Base-by-base conservation (phyloP, 306 rosid genomes). In the Vigna angularis region DNA sequence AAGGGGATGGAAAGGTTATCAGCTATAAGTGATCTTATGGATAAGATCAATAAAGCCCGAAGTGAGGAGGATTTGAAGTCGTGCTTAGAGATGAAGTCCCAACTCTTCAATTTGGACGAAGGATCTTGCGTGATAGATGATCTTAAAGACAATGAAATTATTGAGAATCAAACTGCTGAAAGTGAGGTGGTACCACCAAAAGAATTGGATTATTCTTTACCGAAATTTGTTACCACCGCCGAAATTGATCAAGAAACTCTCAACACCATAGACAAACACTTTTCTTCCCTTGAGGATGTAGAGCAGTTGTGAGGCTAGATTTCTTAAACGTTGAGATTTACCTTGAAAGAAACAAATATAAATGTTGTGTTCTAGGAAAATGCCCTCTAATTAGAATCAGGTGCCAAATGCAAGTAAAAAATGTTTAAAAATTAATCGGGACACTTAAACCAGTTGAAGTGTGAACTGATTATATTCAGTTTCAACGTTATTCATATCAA, bases 41-140 rank as follows among this genome's bases (percentile, higher is more conserved):
- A 96, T 59, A 93, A 86, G 85, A 69, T 93, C 67, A 93, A 96
- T 79, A 96, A 89, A 86, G 96, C 98, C 59, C 89, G 97, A 65
- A 93, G 69, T 51, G 94, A 88, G 85, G 98, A 96, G 89, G 99
- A 96, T 86, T 79, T 96, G 74, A 83, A 80, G 81, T 77, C 91
- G 3, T 96, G 96, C 88, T 48, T 84, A 82, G 93, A 90, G 85
- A 38, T 86, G 86, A 93, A 91, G 84, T 68, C 80, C 36, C 88
- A 86, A 73, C 87, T 96, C 61, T 91, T 93, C 82, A 70, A 79
- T 79, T 70, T 55, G 48, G 85, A 77, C 40, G 53, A 69, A 76
- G 53, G 42, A 74, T 69, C 88, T 64, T 28, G 78, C 73, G 62
- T 56, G 72, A 28, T 78, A 58, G 91, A 79, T 62, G 91, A 79